Percentiles rank a stretch among this genome's conserved stretches.
Evolutionary conservation across 306 rosid species (phyloP).

Genomic region (Hippophae gyantsensis): DNA sequence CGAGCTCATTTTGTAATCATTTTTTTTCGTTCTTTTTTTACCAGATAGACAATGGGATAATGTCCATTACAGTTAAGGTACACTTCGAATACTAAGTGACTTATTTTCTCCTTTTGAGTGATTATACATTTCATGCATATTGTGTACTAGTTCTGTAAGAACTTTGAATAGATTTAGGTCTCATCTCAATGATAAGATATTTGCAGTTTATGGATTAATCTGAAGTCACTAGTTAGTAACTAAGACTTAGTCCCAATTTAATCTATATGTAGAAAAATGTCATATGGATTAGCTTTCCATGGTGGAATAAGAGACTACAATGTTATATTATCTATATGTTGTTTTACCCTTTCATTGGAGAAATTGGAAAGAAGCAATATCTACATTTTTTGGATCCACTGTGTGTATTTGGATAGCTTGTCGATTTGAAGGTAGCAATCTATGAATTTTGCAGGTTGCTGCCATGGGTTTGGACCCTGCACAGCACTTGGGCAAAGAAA

Average conservation of each 20-base stretch:
- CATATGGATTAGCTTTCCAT: too few species aligned
- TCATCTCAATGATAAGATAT: too few species aligned
- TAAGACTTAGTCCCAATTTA: constrained; percentile 63
- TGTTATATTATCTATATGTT: too few species aligned
- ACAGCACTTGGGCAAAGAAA: constrained; percentile 89
- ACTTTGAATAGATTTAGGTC: background rate
- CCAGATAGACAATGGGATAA: constrained; percentile 72
- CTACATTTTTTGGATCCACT: too few species aligned
- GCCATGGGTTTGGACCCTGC: constrained; percentile 92
- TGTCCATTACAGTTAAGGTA: constrained; percentile 91
- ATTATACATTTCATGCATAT: constrained; percentile 3
- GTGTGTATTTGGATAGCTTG: constrained; percentile 10
- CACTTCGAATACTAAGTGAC: background rate
- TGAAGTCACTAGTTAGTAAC: too few species aligned
- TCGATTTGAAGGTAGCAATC: constrained; percentile 16
- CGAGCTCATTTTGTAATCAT: constrained; percentile 4
- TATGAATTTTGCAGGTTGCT: constrained; percentile 61
- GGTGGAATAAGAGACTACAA: too few species aligned
- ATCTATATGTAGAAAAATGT: constrained; percentile 12
- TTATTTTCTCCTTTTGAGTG: constrained; percentile 8
- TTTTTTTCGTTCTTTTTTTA: background rate
- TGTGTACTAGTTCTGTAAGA: background rate
- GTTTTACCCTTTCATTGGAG: too few species aligned
- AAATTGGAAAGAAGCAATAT: too few species aligned
- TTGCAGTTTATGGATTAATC: too few species aligned